These are phyloP conservation scores for Lactifluus pinguis DNA, from an alignment of 768 basidiomycete genomes.

Conservation along the genomic window DNA sequence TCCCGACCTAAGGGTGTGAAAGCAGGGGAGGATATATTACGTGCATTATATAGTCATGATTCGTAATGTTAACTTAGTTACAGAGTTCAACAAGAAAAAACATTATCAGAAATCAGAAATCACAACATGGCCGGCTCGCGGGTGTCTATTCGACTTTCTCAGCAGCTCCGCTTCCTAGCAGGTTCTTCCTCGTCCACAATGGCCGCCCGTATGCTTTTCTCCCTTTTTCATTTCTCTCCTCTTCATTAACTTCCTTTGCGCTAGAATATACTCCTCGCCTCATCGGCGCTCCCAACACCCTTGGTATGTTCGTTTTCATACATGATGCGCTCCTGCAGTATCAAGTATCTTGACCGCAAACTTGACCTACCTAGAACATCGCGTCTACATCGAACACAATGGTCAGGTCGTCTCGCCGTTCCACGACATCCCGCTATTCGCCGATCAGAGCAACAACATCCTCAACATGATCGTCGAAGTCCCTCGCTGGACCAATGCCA, in stretches of 20 bases:
- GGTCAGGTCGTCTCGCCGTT: constrained; percentile 75
- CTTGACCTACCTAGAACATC: constrained; percentile 58
- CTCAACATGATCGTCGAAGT: constrained; percentile 99
- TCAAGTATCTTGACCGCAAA: neutral
- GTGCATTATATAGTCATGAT: constrained; percentile 25
- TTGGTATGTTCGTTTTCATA: constrained; percentile 49
- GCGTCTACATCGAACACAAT: constrained; percentile 88
- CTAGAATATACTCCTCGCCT: constrained; percentile 66
- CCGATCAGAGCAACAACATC: constrained; percentile 89
- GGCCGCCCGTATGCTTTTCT: constrained; percentile 41
- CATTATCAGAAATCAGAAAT: neutral
- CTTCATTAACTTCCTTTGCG: neutral
- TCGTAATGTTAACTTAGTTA: neutral
- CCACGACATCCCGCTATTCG: constrained; percentile 98
- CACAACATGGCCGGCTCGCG: constrained; percentile 7
- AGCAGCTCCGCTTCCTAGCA: constrained; percentile 48
- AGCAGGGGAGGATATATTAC: constrained; percentile 33
- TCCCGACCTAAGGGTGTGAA: constrained; percentile 33
- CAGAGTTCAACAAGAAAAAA: neutral
- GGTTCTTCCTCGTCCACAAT: constrained; percentile 38
- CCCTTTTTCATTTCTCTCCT: constrained; percentile 13
- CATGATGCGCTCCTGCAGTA: neutral
- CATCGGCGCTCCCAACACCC: constrained; percentile 85
- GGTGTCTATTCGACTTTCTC: constrained; percentile 41
- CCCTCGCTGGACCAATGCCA: constrained; percentile 99